Conservation (phyloP, 1,284 basidiomycete species). For the Hymenochaete sp. region DNA sequence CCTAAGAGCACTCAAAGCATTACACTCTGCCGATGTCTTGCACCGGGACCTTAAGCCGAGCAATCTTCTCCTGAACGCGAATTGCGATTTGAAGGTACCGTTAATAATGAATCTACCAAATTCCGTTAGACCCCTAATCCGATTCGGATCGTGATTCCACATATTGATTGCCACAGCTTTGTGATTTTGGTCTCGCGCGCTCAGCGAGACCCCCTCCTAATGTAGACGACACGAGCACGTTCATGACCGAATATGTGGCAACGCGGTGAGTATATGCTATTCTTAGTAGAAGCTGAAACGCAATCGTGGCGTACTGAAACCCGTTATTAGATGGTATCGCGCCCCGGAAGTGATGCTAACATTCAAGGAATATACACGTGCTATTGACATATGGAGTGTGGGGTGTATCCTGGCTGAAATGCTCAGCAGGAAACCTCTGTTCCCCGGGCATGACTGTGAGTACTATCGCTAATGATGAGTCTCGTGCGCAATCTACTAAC, state of each 20-base stretch:
- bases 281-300: not conserved
- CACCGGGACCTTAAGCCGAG: constrained; percentile 90
- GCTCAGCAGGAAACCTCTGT: constrained; percentile 83
- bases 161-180: constrained; percentile 43
- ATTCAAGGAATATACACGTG: constrained; percentile 88
- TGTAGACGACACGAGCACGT: constrained; percentile 76
- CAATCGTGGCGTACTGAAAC: constrained; percentile 3
- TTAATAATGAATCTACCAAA: constrained; percentile 6
- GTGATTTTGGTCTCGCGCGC: constrained; percentile 89
- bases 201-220: constrained; percentile 75
- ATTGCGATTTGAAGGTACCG: constrained; percentile 84
- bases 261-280: constrained; percentile 45
- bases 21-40: constrained; percentile 85
- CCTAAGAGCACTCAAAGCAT: constrained; percentile 82
- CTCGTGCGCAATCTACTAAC: too few relatives aligned
- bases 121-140: constrained; percentile 7
- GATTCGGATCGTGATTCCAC: constrained; percentile 1
- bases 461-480: constrained; percentile 14
- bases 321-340: constrained; percentile 70
- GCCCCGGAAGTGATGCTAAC: constrained; percentile 95
- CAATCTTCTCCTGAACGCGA: constrained; percentile 86
- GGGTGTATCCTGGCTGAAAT: constrained; percentile 93
- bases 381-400: constrained; percentile 91
- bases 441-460: constrained; percentile 79
- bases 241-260: constrained; percentile 94